Evolutionary conservation across 2,329 filamentous ascomycete genomes (phyloP).

Genomic region (Delphinella strobiligena): DNA sequence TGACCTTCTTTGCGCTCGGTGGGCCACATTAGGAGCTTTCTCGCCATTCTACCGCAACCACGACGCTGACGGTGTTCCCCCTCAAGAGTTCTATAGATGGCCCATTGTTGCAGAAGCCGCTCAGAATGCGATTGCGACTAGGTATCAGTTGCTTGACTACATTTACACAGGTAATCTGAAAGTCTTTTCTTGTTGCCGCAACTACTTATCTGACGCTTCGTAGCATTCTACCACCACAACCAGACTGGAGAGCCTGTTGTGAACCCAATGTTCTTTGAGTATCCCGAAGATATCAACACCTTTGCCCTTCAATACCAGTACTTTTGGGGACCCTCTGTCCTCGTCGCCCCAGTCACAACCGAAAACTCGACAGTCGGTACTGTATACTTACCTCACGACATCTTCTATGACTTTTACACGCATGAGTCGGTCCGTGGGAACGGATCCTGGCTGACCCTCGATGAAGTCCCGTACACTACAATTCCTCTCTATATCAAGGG

Average conservation of each 20-base stretch:
- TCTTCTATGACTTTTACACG: constrained; percentile 51
- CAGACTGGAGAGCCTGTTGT: constrained; percentile 52
- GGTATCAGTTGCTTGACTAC: constrained; percentile 71
- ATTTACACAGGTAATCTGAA: constrained; percentile 57
- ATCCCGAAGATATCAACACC: constrained; percentile 38
- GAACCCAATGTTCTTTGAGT: constrained; percentile 61
- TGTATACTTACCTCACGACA: constrained; percentile 45
- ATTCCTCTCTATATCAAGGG: constrained; percentile 60
- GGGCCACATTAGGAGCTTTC: constrained; percentile 63
- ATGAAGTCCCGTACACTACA: constrained; percentile 34
- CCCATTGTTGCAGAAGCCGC: constrained; percentile 50
- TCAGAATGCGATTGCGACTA: constrained; percentile 54
- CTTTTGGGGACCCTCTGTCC: constrained; percentile 46
- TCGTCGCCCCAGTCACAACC: constrained; percentile 44
- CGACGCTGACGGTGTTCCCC: constrained; percentile 40
- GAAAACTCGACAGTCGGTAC: constrained; percentile 40
- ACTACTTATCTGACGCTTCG: background rate
- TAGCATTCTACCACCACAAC: constrained; percentile 47
- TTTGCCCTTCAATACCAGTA: constrained; percentile 33
- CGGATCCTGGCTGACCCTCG: constrained; percentile 32
- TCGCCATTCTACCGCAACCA: constrained; percentile 67
- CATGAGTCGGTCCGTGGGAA: constrained; percentile 33
- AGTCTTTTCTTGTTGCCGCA: background rate
- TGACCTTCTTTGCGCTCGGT: constrained; percentile 61
- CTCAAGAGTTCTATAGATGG: constrained; percentile 66